Evolutionary conservation across 495 filamentous ascomycete genomes (phyloP).

Genomic region (Evansstolkia leycettana): DNA sequence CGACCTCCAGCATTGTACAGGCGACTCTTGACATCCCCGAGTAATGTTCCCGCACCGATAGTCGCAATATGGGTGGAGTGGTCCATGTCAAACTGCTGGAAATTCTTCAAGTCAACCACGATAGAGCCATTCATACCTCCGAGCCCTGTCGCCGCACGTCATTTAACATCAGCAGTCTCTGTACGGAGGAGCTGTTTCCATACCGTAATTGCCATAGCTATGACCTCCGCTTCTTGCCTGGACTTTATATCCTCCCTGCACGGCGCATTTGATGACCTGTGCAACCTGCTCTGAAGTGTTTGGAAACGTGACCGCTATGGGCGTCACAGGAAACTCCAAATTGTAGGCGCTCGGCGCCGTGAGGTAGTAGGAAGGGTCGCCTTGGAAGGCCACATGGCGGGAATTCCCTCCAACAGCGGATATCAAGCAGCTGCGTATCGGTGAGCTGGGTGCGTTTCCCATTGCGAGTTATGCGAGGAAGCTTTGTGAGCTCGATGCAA

Average conservation of each 20-base stretch:
- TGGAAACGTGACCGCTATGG: slow-evolving; percentile 52
- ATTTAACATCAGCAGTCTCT: slow-evolving; percentile 15
- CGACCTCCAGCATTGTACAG: slow-evolving; percentile 50
- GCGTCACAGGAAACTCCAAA: slow-evolving; percentile 45
- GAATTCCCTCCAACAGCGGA: too few species aligned
- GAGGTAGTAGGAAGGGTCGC: slow-evolving; percentile 7
- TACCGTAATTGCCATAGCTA: slow-evolving; percentile 50
- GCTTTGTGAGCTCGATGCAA: too few species aligned
- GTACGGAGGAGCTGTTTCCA: background rate
- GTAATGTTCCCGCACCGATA: slow-evolving; percentile 50
- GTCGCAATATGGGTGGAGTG: slow-evolving; percentile 42
- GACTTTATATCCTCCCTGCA: slow-evolving; percentile 41
- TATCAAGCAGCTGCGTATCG: too few species aligned
- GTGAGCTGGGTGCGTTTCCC: too few species aligned
- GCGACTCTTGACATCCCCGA: slow-evolving; percentile 46
- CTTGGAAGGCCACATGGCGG: slow-evolving; percentile 7
- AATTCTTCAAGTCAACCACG: slow-evolving; percentile 30
- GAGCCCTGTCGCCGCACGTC: slow-evolving; percentile 25
- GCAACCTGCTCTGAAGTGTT: slow-evolving; percentile 43
- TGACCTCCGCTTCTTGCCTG: slow-evolving; percentile 67
- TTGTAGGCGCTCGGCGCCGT: slow-evolving; percentile 38
- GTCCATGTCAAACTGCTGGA: slow-evolving; percentile 43
- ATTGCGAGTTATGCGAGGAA: too few species aligned
- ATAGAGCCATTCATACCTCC: slow-evolving; percentile 31
- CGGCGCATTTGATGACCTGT: slow-evolving; percentile 46